Evolutionary conservation across 1,284 basidiomycete genomes (phyloP).

Genomic region (Cryptococcus jaspeensis): DNA sequence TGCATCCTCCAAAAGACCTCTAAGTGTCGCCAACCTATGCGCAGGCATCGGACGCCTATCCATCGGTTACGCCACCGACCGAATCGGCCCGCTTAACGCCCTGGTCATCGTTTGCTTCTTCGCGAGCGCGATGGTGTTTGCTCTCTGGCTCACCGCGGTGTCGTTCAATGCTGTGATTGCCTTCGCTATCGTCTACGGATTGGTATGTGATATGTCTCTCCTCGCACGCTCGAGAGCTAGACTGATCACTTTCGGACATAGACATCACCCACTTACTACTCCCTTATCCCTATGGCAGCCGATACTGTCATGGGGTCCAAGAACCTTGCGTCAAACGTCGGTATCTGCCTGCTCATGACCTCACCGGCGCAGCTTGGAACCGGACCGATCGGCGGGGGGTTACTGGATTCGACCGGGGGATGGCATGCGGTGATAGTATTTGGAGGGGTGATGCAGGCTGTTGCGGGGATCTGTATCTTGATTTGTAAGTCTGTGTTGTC

Average conservation of each 20-base stretch:
- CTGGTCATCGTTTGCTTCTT: conserved; percentile 5
- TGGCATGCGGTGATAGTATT: conserved; percentile 17
- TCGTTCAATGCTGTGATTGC: conserved; percentile 12
- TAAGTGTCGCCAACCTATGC: conserved; percentile 11
- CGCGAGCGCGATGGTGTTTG: conserved; percentile 16
- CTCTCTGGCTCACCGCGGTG: conserved; percentile 21
- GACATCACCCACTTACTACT: conserved; percentile 25
- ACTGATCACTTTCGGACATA: too few relatives aligned
- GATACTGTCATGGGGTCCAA: conserved; percentile 25
- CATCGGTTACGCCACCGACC: conserved; percentile 19
- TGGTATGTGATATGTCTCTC: not conserved
- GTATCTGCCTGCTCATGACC: conserved; percentile 10
- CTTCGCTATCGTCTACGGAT: conserved; percentile 20
- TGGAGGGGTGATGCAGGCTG: conserved; percentile 10
- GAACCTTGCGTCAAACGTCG: conserved; percentile 30
- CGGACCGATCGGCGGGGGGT: conserved; percentile 13
- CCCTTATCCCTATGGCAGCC: conserved; percentile 28
- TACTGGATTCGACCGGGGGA: conserved; percentile 13
- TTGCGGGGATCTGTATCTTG: conserved; percentile 38
- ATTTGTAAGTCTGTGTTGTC: too few relatives aligned
- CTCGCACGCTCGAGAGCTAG: too few relatives aligned
- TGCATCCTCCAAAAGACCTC: conserved; percentile 9
- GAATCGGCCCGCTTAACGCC: too few relatives aligned
- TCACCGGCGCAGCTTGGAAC: not conserved
- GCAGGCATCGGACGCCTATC: conserved; percentile 16